These are phyloP conservation scores for Athelia psychrophila DNA, from an alignment of 1,284 basidiomycete species.

Conservation along the genomic window DNA sequence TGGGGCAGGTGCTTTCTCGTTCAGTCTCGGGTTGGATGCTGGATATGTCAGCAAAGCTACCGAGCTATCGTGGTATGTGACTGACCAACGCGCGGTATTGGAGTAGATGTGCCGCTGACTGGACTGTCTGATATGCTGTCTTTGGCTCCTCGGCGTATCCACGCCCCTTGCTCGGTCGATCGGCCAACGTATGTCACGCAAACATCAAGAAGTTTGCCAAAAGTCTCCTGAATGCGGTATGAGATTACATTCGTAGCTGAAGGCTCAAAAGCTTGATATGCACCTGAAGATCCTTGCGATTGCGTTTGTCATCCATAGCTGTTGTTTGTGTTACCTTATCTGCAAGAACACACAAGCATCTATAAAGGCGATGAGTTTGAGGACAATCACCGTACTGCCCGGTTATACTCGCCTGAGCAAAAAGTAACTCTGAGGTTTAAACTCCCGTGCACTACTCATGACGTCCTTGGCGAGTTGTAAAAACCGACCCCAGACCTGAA, in stretches of 20 bases:
- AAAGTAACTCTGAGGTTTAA: slow-evolving; percentile 72
- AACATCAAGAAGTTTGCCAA: slow-evolving; percentile 82
- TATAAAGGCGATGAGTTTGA: slow-evolving; percentile 28
- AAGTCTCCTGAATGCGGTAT: slow-evolving; percentile 64
- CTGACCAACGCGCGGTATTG: slow-evolving; percentile 48
- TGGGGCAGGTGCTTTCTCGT: slow-evolving; percentile 56
- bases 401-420: slow-evolving; percentile 57
- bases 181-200: slow-evolving; percentile 74
- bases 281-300: slow-evolving; percentile 90
- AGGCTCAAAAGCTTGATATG: slow-evolving; percentile 8
- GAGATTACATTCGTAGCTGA: slow-evolving; percentile 2
- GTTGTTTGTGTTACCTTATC: slow-evolving; percentile 87
- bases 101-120: slow-evolving; percentile 68
- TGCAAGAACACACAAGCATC: slow-evolving; percentile 78
- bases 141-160: slow-evolving; percentile 70
- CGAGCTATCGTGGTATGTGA: neutral
- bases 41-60: slow-evolving; percentile 3
- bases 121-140: slow-evolving; percentile 42
- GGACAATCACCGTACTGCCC: neutral
- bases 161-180: slow-evolving; percentile 73
- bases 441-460: slow-evolving; percentile 55
- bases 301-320: slow-evolving; percentile 84
- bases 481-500: slow-evolving; percentile 89
- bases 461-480: slow-evolving; percentile 83
- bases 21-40: slow-evolving; percentile 38